Percentiles rank a stretch among this genome's conserved stretches.
Conservation (phyloP, 805 yeast genomes). For the Candida chauliodis region DNA sequence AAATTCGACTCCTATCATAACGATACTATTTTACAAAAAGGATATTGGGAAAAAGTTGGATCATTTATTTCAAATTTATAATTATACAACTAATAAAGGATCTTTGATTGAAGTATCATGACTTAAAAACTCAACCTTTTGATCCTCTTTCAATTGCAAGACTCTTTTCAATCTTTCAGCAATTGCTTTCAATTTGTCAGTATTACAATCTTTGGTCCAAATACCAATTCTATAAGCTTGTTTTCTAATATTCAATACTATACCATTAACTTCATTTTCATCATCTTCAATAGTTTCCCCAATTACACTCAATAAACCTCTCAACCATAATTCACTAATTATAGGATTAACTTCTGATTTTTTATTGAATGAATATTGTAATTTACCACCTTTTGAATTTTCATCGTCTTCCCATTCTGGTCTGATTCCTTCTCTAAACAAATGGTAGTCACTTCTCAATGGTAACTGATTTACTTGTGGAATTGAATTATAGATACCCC, state of each 20-base stretch:
- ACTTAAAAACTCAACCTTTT: slow-evolving; percentile 74
- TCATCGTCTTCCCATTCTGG: slow-evolving; percentile 98
- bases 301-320: slow-evolving; percentile 82
- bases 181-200: slow-evolving; percentile 58
- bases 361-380: slow-evolving; percentile 70
- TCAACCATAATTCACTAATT: slow-evolving; percentile 88
- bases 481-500: slow-evolving; percentile 95
- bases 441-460: slow-evolving; percentile 87
- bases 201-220: slow-evolving; percentile 86
- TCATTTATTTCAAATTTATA: slow-evolving; percentile 40
- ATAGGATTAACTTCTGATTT: slow-evolving; percentile 54
- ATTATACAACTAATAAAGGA: slow-evolving; percentile 5
- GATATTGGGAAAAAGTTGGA: slow-evolving; percentile 71
- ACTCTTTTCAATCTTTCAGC: slow-evolving; percentile 88
- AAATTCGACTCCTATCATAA: slow-evolving; percentile 72
- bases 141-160: slow-evolving; percentile 68
- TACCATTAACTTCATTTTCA: slow-evolving; percentile 86
- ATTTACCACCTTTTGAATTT: slow-evolving; percentile 90
- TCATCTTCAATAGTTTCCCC: slow-evolving; percentile 93
- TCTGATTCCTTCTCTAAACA: slow-evolving; percentile 88
- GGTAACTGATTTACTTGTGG: slow-evolving; percentile 92
- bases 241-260: slow-evolving; percentile 84
- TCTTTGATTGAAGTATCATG: slow-evolving; percentile 49
- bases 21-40: slow-evolving; percentile 71
- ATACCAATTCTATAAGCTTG: slow-evolving; percentile 79